These are phyloP conservation scores for Neurospora sp. DNA, from an alignment of 495 filamentous ascomycete species.

Conservation along the genomic window DNA sequence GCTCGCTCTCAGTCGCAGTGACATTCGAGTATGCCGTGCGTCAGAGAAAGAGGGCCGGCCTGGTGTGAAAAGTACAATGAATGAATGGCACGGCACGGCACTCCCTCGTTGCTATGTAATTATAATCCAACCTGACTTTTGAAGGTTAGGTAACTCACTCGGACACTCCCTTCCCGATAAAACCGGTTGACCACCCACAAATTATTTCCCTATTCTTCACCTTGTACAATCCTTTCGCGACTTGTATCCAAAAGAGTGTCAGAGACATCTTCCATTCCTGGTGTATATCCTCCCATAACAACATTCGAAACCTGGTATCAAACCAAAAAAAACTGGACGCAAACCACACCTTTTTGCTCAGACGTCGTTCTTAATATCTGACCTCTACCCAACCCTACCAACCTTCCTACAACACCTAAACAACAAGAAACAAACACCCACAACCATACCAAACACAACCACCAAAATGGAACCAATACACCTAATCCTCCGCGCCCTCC, in stretches of 20 bases:
- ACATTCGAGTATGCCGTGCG: background rate
- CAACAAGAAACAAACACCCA: background rate
- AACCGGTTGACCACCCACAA: background rate
- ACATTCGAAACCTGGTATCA: background rate
- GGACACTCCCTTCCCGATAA: background rate
- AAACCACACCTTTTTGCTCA: background rate
- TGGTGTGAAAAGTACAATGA: background rate
- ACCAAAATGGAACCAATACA: conserved; percentile 29
- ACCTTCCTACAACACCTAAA: background rate
- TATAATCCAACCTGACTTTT: background rate
- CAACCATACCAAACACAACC: background rate
- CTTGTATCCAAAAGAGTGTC: background rate
- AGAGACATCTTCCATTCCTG: background rate
- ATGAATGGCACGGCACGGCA: background rate
- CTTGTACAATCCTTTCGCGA: background rate
- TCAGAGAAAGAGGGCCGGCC: background rate
- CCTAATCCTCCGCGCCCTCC: conserved; percentile 26
- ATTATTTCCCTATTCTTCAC: background rate
- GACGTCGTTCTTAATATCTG: background rate
- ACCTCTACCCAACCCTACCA: background rate
- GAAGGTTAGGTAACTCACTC: background rate
- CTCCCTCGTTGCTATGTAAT: background rate
- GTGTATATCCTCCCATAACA: background rate
- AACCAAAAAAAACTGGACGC: background rate
- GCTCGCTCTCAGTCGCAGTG: background rate